Base-by-base conservation (phyloP, 257 asterid species). In the Rauvolfia tetraphylla region DNA sequence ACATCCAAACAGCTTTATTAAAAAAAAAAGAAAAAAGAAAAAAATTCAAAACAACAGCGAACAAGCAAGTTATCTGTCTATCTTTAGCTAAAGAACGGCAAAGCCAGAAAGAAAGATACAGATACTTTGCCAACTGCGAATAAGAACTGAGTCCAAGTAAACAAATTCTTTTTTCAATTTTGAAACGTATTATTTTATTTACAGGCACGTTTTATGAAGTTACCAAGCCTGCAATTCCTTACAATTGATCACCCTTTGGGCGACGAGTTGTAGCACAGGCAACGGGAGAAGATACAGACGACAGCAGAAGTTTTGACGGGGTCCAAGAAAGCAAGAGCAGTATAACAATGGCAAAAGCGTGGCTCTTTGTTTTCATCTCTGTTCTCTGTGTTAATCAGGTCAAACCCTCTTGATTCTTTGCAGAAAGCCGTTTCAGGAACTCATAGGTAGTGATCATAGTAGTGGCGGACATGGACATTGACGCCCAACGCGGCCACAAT, bases 401-500 rank as follows among this genome's bases (percentile, higher is more conserved):
- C 54, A 87, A 81, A 73, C 76, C 83, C 71, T 84, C 86, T 76
- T 83, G 89, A 84, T 75, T 86, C 87, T 91, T 91, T 1, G 96
- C 81, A 5, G 97, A 91, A 39, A 89, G 86, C 53, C 96, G 81
- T 83, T 91, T 91, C 85, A 91, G 76, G 86, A 91, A 85, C 87
- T 92, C 98, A 36, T 92, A 92, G 7, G 98, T 88, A 38, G 95
- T 89, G 85, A 92, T 92, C 98, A 92, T 92, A 2, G 96, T 88
- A 15, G 97, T 85, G 49, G 92, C 93, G 70, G 97, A 91, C 85
- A 91, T 67, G 57, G 98, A 91, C 98, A 90, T 90, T 34, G 96
- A 87, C 58, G 92, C 94, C 77, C 96, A 92, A 76, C 97, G 79
- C 3, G 95, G 97, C n/a, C 96, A 92, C 75, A 90, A 79, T 51